Evolutionary conservation across 352 stramenopile genomes (phyloP), one percentile per base, ranked within the genome.

Genomic region (Aphanomyces euteiches): DNA sequence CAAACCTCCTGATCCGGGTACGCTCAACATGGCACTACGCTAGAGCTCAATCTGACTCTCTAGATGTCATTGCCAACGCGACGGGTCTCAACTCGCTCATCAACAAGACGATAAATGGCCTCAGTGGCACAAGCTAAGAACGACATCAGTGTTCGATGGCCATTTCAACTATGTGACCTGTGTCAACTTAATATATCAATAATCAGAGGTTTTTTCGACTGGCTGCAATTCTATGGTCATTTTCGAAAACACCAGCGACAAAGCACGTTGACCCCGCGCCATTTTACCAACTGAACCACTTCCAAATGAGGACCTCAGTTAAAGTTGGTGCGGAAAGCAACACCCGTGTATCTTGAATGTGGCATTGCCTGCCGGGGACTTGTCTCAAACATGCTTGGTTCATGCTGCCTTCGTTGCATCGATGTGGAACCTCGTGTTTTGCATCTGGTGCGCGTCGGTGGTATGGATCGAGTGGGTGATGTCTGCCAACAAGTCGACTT

Each of bases 1-100:
- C 70, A 91, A 85, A 64, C 85, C 85, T 8, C 87, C 87, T 13
- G 87, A 93, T 65, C 85, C 85, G 34, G 83, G 81, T 17, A 73
- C 56, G 39, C 71, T 28, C 28, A 28, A 28, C 28, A 28, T 28
- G 28, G 28, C 28, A 28, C 28, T 28, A 28, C 28, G 1, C 2
- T 28, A 2, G 28, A 28, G 2, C 28, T 28, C 28, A 28, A 28
- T 28, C 28, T 50, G 43, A 50, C 43, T 2, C 43, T 90, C 17
- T 94, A 94, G 54, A 37, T 39, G 54, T 39, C 28, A 61, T 61
- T 39, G 34, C 54, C 17, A 61, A 61, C 28, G 54, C 54, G 6
- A 61, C 54, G 6, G 54, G 54, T 74, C 92, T 92, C 79, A 88
- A 82, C 50, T 90, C 84, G 3, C 78, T 90, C 53, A 58, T 92